phyloP scores from a whole-genome alignment of 768 basidiomycete genomes.

The Austroboletus eburneus region DNA sequence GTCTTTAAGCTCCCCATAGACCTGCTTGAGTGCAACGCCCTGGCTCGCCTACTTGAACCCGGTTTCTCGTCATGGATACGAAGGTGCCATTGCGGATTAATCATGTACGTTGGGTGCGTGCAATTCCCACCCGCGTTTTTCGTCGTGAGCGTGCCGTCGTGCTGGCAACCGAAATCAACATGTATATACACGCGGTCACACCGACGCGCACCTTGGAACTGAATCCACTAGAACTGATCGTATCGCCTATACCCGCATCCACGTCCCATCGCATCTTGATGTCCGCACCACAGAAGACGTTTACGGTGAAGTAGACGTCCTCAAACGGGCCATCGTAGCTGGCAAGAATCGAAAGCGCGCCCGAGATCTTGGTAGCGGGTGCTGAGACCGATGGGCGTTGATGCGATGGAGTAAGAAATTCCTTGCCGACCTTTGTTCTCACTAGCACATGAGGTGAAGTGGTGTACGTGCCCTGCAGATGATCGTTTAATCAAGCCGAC shows the following conservation, averaged over 20 bases:
- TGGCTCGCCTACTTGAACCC: conserved; percentile 3
- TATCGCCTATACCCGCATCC: conserved; percentile 17
- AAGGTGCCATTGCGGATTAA: conserved; percentile 86
- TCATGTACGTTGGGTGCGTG: conserved; percentile 74
- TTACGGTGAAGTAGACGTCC: conserved; percentile 66
- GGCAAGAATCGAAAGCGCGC: conserved; percentile 50
- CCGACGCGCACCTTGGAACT: conserved; percentile 11
- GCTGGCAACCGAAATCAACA: conserved; percentile 35
- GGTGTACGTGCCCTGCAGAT: conserved; percentile 38
- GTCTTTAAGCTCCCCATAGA: background rate
- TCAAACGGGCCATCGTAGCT: conserved; percentile 65
- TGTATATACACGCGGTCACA: background rate
- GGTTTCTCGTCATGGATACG: conserved; percentile 41
- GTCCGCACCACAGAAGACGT: conserved; percentile 41
- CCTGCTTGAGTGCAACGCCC: background rate
- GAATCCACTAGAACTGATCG: conserved; percentile 3
- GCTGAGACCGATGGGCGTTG: background rate
- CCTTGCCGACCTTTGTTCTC: conserved; percentile 11
- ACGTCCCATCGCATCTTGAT: conserved; percentile 47
- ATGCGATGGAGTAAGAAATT: conserved; percentile 22
- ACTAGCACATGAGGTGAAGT: conserved; percentile 44
- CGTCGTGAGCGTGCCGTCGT: conserved; percentile 57
- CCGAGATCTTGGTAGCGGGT: conserved; percentile 26
- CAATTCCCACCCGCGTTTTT: conserved; percentile 85
- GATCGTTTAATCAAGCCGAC: background rate